These are phyloP conservation scores for Pichia californica DNA, from an alignment of 805 yeast species.

Conservation along the genomic window DNA sequence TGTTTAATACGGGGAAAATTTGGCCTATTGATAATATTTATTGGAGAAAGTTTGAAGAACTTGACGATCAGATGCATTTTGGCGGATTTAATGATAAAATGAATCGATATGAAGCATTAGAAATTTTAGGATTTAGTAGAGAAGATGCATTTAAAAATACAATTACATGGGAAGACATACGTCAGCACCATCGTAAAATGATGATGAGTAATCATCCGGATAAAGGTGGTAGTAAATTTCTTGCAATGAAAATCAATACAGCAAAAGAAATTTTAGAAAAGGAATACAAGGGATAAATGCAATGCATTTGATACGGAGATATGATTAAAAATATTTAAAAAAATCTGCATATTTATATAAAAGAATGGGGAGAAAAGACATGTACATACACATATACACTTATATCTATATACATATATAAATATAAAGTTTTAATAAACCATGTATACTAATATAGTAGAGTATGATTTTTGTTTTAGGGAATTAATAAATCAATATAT, in stretches of 20 bases:
- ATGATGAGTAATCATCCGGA: slow-evolving; percentile 88
- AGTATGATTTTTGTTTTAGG: too few species aligned
- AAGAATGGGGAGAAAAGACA: not conserved
- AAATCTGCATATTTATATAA: too few species aligned
- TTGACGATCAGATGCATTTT: slow-evolving; percentile 28
- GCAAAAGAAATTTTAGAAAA: slow-evolving; percentile 78
- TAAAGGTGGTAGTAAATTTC: slow-evolving; percentile 75
- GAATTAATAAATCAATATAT: too few species aligned
- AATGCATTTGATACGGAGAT: not conserved
- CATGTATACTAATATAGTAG: too few species aligned
- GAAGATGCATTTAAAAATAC: not conserved
- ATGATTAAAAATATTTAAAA: too few species aligned
- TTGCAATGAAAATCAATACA: slow-evolving; percentile 80
- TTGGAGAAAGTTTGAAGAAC: slow-evolving; percentile 19
- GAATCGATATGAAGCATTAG: slow-evolving; percentile 67
- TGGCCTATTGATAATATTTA: slow-evolving; percentile 6
- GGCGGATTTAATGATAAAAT: slow-evolving; percentile 64
- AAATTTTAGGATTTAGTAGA: slow-evolving; percentile 53
- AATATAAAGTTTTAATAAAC: too few species aligned
- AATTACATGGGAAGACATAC: slow-evolving; percentile 49
- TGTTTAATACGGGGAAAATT: not conserved
- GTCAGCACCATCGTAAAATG: slow-evolving; percentile 63
- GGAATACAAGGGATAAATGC: slow-evolving; percentile 8
- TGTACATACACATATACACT: too few species aligned
- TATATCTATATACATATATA: too few species aligned